Evolutionary conservation across 1,284 basidiomycete species (phyloP).

Genomic region (Cutaneotrichosporon daszewskae): DNA sequence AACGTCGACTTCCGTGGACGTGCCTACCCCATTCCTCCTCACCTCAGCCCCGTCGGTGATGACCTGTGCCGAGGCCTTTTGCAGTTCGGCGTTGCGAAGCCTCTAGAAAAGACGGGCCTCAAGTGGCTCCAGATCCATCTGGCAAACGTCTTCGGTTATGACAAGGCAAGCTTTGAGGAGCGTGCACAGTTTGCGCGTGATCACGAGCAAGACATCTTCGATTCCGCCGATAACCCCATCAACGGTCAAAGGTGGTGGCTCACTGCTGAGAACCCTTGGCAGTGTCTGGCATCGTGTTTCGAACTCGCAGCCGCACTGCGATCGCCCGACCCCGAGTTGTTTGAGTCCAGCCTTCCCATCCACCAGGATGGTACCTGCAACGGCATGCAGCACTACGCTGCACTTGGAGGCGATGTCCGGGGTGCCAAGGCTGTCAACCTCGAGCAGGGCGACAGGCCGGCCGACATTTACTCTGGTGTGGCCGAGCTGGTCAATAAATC

Average conservation of each 20-base stretch:
- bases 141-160: conserved; percentile 87
- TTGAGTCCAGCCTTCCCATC: conserved; percentile 73
- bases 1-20: conserved; percentile 98
- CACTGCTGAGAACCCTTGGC: conserved; percentile 93
- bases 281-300: conserved; percentile 86
- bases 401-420: conserved; percentile 83
- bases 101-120: conserved; percentile 72
- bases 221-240: conserved; percentile 80
- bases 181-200: conserved; percentile 73
- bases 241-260: conserved; percentile 81
- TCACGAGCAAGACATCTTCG: conserved; percentile 70
- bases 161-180: conserved; percentile 92
- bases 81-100: conserved; percentile 73
- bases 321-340: conserved; percentile 65
- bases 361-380: conserved; percentile 99
- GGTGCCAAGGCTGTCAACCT: conserved; percentile 94
- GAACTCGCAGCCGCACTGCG: conserved; percentile 75
- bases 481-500: conserved; percentile 58
- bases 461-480: conserved; percentile 96
- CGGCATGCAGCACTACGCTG: conserved; percentile 97
- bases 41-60: conserved; percentile 93
- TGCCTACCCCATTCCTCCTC: conserved; percentile 93
- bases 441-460: conserved; percentile 74
- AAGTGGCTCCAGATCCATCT: conserved; percentile 88
- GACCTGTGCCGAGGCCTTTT: conserved; percentile 88